Base-by-base conservation (phyloP, 352 stramenopile genomes). In the Globisporangium megalacanthum region DNA sequence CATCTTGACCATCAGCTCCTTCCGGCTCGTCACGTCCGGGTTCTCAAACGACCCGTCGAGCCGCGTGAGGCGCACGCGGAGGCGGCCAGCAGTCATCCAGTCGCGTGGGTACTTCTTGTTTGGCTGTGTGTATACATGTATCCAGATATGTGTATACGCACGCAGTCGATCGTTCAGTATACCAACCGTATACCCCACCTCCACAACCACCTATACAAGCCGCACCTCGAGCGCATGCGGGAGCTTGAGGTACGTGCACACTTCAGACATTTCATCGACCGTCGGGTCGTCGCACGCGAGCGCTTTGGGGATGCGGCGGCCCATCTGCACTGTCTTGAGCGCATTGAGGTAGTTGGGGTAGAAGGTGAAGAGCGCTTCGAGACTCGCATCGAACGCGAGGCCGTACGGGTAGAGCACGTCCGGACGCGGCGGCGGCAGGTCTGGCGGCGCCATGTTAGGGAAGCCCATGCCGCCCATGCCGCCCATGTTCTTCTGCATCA, bases 301-400 rank as follows among this genome's bases (percentile, higher is more conserved):
- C 25, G 76, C 71, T 68, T 89, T 90, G 35, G 67, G 47, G 52
- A 94, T 84, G 42, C 83, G 83, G 17, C 86, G 83, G 1, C 86
- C 86, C 52, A 92, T 65, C 56, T 88, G 72, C 60, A 91, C 73
- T n/a, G 83, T 93, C 70, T 94, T 94, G 48, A 71, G 77, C 50
- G 66, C 64, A 65, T 95, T 82, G 59, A 95, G 88, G 72, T 94
- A 94, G 68, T 90, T 89, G 1, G 86, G 86, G 67, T 92, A 95
- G 58, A 95, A 88, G 41, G 77, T 92, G 54, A 75, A 79, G 53
- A 89, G 88, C 14, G 44, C 68, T 35, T 83, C 72, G 3, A 83
- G 78, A 15, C 72, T 68, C 33, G 67, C 69, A 39, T 74, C 80
- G 54, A 90, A 71, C 1, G 77, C 64, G 41, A 92, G 61, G 4